Percentiles rank a stretch among this genome's conserved stretches.
Conservation (phyloP, 495 filamentous ascomycete species). For the Tuber borchii region DNA sequence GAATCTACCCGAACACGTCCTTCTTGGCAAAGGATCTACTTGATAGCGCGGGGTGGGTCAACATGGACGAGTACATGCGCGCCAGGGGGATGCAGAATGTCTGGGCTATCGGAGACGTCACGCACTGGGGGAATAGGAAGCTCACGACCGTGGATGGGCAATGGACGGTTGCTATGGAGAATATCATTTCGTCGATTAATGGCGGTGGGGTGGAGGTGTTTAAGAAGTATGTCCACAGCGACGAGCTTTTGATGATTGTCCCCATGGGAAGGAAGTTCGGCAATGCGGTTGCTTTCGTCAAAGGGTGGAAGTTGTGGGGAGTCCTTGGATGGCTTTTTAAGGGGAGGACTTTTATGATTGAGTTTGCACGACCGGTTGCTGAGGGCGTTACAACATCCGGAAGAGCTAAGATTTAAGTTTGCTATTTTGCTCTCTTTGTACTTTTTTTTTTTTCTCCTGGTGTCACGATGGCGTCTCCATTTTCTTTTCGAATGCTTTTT, state of each 20-base stretch:
- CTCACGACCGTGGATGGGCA: conserved; percentile 7
- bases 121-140: conserved; percentile 27
- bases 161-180: conserved; percentile 10
- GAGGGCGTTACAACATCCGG: conserved; percentile 16
- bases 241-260: conserved; percentile 42
- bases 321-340: conserved; percentile 53
- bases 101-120: conserved; percentile 53
- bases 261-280: conserved; percentile 50
- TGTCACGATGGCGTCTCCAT: background rate
- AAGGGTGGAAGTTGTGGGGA: conserved; percentile 50
- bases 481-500: background rate
- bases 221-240: conserved; percentile 46
- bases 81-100: conserved; percentile 47
- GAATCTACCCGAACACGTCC: conserved; percentile 55
- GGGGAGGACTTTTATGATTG: conserved; percentile 50
- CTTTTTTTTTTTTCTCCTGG: background rate
- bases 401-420: conserved; percentile 23
- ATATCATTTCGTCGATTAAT: conserved; percentile 12
- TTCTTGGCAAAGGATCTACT: conserved; percentile 53
- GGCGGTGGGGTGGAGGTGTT: conserved; percentile 47
- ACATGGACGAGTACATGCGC: conserved; percentile 53
- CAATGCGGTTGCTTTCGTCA: conserved; percentile 50
- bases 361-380: conserved; percentile 19
- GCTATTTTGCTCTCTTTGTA: background rate
- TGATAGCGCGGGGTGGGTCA: conserved; percentile 50